Base-by-base conservation (phyloP, 2,329 filamentous ascomycete species). In the Sporothrix dimorphospora region DNA sequence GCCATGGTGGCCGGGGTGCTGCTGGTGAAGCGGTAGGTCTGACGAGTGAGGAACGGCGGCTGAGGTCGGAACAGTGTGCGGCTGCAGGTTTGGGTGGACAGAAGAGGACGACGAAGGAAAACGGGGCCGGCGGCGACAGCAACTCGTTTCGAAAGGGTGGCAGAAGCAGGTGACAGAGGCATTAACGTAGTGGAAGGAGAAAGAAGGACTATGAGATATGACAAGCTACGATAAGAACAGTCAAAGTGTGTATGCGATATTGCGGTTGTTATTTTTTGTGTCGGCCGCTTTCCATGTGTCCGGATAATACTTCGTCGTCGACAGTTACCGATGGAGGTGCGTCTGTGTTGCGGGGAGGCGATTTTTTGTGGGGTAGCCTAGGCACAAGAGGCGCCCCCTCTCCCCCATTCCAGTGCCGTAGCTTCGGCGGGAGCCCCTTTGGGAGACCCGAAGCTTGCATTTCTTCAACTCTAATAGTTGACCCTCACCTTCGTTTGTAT, bases 1-100 rank as follows among this genome's bases (percentile, higher is more conserved):
- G 72, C 57, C 72, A 74, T 74, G 66, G 69, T 55, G 63, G 45
- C 11, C 4, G 42, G 38, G 12, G 42, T 51, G 19, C 27, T 51
- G 45, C 65, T 47, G 47, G 21, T 16, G 68, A 27, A 57, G 68
- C 51, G 45, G 47, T 8, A 21, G 53, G 38, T 34, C 7, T 30
- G 42, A 24, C 14, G 30, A 55, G 19, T n/a, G 16, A 55, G 12
- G 8, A n/a, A 7, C 19, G 8, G 47, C 3, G 11, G 59, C 40
- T 24, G 21, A 40, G 24, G 40, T 16, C 30, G 66, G n/a, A 12
- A 42, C n/a, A 16, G 30, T n/a, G n/a, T 27, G 34, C 30, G 30
- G 49, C 24, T 21, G 14, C 14, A 21, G 9, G 12, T 47, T 19
- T 19, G 51, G 11, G 53, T 3, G 34, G 30, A 27, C 27, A 21